These are phyloP conservation scores for Pestalotiopsis sp. DNA, from an alignment of 2,329 filamentous ascomycete species.

Conservation along the genomic window DNA sequence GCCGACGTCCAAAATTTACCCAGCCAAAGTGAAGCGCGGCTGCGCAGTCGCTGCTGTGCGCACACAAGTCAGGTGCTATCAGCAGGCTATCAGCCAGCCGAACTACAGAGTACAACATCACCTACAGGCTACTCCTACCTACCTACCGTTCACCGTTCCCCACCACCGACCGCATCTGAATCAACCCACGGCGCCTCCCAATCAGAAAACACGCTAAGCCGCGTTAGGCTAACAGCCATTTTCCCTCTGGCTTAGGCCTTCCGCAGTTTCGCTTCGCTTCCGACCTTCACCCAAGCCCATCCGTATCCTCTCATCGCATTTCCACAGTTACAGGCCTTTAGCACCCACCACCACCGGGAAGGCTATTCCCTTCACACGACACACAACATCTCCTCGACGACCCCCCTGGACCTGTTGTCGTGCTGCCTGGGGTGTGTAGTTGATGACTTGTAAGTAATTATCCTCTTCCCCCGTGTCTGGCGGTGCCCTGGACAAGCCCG, in stretches of 20 bases:
- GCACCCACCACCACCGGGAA: constrained; percentile 21
- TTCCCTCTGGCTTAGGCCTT: constrained; percentile 18
- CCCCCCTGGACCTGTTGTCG: constrained; percentile 1
- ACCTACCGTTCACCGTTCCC: no score
- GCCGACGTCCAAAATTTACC: no score
- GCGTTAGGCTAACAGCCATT: constrained; percentile 13
- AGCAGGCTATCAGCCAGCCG: no score
- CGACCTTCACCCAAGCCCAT: constrained; percentile 21
- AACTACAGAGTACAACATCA: no score
- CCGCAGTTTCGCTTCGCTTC: constrained; percentile 24
- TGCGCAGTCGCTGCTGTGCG: no score
- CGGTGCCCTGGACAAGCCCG: constrained; percentile 26
- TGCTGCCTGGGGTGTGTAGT: constrained; percentile 22
- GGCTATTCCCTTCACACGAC: constrained; percentile 8
- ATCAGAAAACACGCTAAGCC: constrained; percentile 12
- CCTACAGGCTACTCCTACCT: no score
- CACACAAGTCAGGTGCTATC: no score
- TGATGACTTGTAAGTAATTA: constrained; percentile 34
- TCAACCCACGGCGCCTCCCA: constrained; percentile 7
- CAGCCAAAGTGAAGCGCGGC: no score
- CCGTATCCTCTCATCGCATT: constrained; percentile 17
- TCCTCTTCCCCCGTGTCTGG: constrained; percentile 18
- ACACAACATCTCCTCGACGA: constrained; percentile 13
- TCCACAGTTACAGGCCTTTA: constrained; percentile 11
- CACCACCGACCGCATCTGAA: neutral